phyloP scores from a whole-genome alignment of 192 early-diverging fungal genomes.

The Coemansia furcata region DNA sequence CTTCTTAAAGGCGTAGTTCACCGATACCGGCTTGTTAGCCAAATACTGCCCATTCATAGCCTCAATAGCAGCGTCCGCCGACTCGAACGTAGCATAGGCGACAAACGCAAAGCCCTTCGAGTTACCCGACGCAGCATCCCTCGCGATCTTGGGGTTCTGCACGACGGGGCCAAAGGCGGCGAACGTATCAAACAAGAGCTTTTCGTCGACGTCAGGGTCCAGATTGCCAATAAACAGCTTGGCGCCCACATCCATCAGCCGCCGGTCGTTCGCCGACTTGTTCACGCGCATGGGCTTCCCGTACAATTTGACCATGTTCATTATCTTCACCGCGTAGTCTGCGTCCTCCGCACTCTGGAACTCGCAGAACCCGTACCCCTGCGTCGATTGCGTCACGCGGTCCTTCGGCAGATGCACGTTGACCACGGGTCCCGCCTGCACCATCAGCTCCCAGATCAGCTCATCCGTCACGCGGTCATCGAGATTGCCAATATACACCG shows the following conservation, averaged over 20 bases:
- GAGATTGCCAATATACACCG: constrained; percentile 96
- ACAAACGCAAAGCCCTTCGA: constrained; percentile 95
- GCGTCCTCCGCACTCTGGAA: constrained; percentile 93
- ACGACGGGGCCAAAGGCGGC: constrained; percentile 90
- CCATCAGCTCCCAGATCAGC: constrained; percentile 97
- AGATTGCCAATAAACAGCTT: constrained; percentile 96
- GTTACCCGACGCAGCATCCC: constrained; percentile 81
- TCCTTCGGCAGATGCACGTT: constrained; percentile 98
- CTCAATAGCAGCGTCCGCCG: constrained; percentile 94
- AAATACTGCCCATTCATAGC: constrained; percentile 98
- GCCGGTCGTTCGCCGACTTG: constrained; percentile 82
- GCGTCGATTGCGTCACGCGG: constrained; percentile 88
- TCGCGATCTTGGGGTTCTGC: constrained; percentile 79
- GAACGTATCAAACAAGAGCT: constrained; percentile 91
- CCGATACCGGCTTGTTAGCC: constrained; percentile 88
- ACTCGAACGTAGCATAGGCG: constrained; percentile 89
- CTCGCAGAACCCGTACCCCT: constrained; percentile 96
- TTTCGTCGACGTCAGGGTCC: constrained; percentile 89
- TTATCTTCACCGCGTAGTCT: constrained; percentile 93
- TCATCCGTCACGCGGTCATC: constrained; percentile 92
- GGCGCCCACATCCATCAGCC: constrained; percentile 90
- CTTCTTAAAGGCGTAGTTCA: constrained; percentile 95
- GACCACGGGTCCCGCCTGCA: constrained; percentile 92
- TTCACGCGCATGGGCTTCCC: constrained; percentile 96
- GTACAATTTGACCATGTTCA: constrained; percentile 95